Conservation (phyloP, 1,284 basidiomycete species). For the Tylopilus sp. region DNA sequence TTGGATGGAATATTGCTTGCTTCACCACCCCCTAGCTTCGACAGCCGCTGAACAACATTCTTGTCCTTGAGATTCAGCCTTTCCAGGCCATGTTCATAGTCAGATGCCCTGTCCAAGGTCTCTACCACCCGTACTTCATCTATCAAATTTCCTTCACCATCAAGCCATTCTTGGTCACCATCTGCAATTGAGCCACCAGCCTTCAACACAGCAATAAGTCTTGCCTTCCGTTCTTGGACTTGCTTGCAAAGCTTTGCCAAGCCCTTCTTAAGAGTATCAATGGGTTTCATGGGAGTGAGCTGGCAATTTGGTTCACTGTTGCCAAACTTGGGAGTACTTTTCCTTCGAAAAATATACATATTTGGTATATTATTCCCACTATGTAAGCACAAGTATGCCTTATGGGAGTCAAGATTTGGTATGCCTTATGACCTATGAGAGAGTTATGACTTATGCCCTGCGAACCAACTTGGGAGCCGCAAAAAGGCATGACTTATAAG, state of each 20-base stretch:
- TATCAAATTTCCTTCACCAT: conserved; percentile 16
- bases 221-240: too few relatives aligned
- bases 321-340: not conserved
- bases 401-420: not conserved
- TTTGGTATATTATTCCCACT: not conserved
- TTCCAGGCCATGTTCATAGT: conserved; percentile 12
- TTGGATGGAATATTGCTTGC: not conserved
- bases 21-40: not conserved
- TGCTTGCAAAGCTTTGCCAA: too few relatives aligned
- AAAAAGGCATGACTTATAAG: not conserved
- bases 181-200: too few relatives aligned
- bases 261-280: too few relatives aligned
- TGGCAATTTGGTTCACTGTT: not conserved
- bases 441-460: not conserved
- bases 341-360: too few relatives aligned
- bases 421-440: not conserved
- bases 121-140: conserved; percentile 18
- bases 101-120: conserved; percentile 4
- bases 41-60: conserved; percentile 13
- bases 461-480: not conserved
- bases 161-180: conserved; percentile 20
- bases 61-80: conserved; percentile 8
- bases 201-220: too few relatives aligned
- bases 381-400: not conserved
- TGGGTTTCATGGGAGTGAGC: not conserved